A percentile compares a stretch with the other conserved stretches of the same genome.
These are phyloP conservation scores for Elsinoe perseae DNA, from an alignment of 2,329 filamentous ascomycete genomes.

Conservation along the genomic window DNA sequence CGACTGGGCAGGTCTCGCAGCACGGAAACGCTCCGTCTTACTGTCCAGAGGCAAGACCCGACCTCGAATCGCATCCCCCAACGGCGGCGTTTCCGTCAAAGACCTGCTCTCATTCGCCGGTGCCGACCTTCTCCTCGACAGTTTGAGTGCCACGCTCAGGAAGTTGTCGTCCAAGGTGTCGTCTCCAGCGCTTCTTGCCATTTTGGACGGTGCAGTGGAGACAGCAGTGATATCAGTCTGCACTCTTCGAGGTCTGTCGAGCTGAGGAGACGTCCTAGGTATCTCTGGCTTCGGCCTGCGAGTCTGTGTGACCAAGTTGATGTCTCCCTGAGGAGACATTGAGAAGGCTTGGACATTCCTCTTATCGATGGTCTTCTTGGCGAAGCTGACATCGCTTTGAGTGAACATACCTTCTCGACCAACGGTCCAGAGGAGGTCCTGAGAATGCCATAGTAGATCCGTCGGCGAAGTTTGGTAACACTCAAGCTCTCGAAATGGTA, in stretches of 20 bases:
- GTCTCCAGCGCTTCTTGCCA: slow-evolving; percentile 41
- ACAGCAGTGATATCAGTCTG: slow-evolving; percentile 31
- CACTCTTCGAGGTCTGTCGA: slow-evolving; percentile 10
- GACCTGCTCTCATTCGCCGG: slow-evolving; percentile 41
- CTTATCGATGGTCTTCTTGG: slow-evolving; percentile 51
- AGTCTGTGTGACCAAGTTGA: slow-evolving; percentile 48
- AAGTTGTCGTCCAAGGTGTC: slow-evolving; percentile 51
- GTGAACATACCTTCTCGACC: slow-evolving; percentile 54
- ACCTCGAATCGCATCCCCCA: slow-evolving; percentile 37
- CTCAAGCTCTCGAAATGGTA: slow-evolving; percentile 56
- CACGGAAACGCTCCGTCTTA: slow-evolving; percentile 18
- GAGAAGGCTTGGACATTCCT: slow-evolving; percentile 50
- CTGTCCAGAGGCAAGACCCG: slow-evolving; percentile 44
- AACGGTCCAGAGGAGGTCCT: slow-evolving; percentile 58
- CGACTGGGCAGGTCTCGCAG: slow-evolving; percentile 36
- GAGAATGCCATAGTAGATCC: slow-evolving; percentile 57
- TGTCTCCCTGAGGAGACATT: slow-evolving; percentile 50
- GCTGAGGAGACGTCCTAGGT: background rate
- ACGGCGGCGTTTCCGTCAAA: slow-evolving; percentile 47
- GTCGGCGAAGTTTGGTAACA: slow-evolving; percentile 48
- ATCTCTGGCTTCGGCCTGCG: slow-evolving; percentile 25
- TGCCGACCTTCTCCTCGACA: slow-evolving; percentile 24
- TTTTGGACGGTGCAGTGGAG: slow-evolving; percentile 40
- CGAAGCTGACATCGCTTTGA: slow-evolving; percentile 55
- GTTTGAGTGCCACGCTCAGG: slow-evolving; percentile 40